phyloP scores from a whole-genome alignment of 805 yeast species.

The Lipomyces sp. region DNA sequence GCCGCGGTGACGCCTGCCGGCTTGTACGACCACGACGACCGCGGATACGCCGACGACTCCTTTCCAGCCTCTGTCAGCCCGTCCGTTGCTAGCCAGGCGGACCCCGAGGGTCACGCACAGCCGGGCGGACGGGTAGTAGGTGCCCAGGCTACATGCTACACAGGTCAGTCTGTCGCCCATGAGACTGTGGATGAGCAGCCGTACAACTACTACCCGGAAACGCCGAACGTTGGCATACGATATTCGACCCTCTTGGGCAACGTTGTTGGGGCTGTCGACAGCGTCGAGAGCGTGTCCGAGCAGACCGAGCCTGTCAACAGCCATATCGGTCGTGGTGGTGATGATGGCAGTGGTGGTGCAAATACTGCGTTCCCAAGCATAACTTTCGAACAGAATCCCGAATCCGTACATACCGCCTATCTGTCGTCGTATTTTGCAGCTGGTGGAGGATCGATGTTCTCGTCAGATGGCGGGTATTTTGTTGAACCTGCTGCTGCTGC shows the following conservation, averaged over 20 bases:
- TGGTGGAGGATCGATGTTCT: neutral
- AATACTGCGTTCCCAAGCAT: neutral
- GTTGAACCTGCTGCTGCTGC: neutral
- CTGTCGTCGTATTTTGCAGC: neutral
- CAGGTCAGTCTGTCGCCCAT: too few species aligned
- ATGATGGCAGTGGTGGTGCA: neutral
- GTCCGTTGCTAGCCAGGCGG: neutral
- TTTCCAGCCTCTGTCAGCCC: neutral
- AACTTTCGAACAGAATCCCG: neutral
- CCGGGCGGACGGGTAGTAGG: neutral
- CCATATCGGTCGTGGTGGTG: neutral
- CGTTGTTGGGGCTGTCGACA: neutral
- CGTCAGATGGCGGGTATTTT: neutral
- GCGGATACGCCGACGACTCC: neutral
- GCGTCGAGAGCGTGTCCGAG: neutral
- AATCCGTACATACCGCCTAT: neutral
- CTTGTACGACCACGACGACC: neutral
- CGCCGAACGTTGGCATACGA: neutral
- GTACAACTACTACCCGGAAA: neutral
- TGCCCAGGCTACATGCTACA: neutral
- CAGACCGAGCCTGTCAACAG: neutral
- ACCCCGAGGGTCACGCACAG: too few species aligned
- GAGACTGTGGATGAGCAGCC: slow-evolving; percentile 1
- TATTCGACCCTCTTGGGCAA: neutral
- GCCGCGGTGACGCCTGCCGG: neutral